A percentile compares a stretch with the other conserved stretches of the same genome.
These are phyloP conservation scores for Fusarium annulatum DNA, from an alignment of 2,329 filamentous ascomycete genomes.

Conservation along the genomic window DNA sequence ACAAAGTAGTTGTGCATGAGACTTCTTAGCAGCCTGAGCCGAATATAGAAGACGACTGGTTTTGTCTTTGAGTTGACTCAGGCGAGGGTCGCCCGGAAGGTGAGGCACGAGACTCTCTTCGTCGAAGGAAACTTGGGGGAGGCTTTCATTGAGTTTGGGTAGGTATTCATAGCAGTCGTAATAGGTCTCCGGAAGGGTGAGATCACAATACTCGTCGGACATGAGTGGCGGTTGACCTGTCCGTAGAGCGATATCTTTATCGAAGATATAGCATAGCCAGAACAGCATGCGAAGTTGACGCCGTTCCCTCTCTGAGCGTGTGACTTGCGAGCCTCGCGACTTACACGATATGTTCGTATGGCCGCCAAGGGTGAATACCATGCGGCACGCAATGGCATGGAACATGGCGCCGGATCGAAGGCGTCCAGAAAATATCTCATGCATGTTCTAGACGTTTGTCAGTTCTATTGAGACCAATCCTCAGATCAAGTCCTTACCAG, in stretches of 20 bases:
- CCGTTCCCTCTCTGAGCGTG: constrained; percentile 42
- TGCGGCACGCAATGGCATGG: constrained; percentile 58
- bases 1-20: constrained; percentile 64
- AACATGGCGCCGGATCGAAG: constrained; percentile 59
- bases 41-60: constrained; percentile 63
- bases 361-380: constrained; percentile 61
- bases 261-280: constrained; percentile 65
- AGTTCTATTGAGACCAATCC: fast-evolving
- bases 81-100: constrained; percentile 58
- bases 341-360: constrained; percentile 48
- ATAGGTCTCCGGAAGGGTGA: constrained; percentile 42
- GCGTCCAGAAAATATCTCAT: constrained; percentile 59
- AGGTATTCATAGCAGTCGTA: constrained; percentile 37
- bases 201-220: constrained; percentile 53
- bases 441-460: constrained; percentile 48
- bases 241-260: constrained; percentile 66
- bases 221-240: constrained; percentile 64
- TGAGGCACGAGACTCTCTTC: constrained; percentile 46
- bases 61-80: constrained; percentile 64
- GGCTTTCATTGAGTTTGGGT: background rate
- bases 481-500: constrained; percentile 53
- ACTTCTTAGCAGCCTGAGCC: constrained; percentile 57
- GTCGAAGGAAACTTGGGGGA: background rate
- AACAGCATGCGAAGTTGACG: constrained; percentile 58
- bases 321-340: constrained; percentile 19